Base-by-base conservation (phyloP, 1,284 basidiomycete genomes). In the Gymnopus androsaceus region DNA sequence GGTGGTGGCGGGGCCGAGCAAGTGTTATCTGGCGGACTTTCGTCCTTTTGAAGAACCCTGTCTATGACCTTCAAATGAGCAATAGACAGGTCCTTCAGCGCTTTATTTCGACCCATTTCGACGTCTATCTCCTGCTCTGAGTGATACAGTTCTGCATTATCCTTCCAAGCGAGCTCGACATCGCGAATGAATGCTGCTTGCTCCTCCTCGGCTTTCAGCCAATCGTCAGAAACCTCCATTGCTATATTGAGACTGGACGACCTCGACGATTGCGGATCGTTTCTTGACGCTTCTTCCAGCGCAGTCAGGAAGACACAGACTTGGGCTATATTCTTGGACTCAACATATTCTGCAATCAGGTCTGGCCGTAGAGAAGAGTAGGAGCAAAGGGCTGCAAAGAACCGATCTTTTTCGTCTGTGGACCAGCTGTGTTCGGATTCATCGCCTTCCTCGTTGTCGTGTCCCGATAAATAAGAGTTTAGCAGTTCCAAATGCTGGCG, bases 121-220 rank as follows among this genome's bases (percentile, higher is more conserved):
- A 57, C 47, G 67, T 61, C 53, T 46, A 38, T 4, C 4, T 40
- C 38, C 23, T 12, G 57, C 31, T 59, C 62, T 49, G 34, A 56
- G 57, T 38, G 53, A 14, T 34, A 49, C 17, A 40, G 53, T n/a
- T 53, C 51, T 40, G 53, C 25, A 30, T 57, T 54, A 28, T 51
- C 42, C 34, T 49, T 28, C 49, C 48, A 44, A 31, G 38, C 37
- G 27, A 31, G 48, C 42, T 45, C 41, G 28, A 44, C 25, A 11
- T 45, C 51, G 2, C 60, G 21, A 21, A 84, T 59, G 23, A 63
- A 63, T 17, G 62, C 62, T 2, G 88, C 83, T 61, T 81, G 72
- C 31, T 62, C 58, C 49, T 91, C 88, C 68, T 94, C 91, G 56
- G 73, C 71, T 21, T 68, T 65, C 27, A 89, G 61, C 83, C 87